These are phyloP conservation scores for Acacia acuminata DNA, from an alignment of 306 rosid genomes.

Conservation along the genomic window DNA sequence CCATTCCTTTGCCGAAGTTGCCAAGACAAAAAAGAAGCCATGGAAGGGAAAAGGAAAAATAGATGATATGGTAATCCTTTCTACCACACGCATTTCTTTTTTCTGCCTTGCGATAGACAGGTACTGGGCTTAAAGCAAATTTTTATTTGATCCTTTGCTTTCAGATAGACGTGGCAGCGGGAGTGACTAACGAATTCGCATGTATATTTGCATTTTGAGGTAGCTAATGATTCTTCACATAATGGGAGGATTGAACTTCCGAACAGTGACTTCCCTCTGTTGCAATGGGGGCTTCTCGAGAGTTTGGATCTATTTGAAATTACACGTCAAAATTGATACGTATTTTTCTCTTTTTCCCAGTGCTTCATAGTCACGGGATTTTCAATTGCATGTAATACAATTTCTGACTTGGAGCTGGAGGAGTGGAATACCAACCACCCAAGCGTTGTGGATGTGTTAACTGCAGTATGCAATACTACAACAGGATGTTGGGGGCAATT, in stretches of 20 bases:
- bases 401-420: slow-evolving; percentile 43
- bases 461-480: slow-evolving; percentile 24
- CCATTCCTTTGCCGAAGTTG: slow-evolving; percentile 94
- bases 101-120: slow-evolving; percentile 16
- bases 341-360: slow-evolving; percentile 25
- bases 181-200: slow-evolving; percentile 68
- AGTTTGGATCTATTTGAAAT: slow-evolving; percentile 46
- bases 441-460: slow-evolving; percentile 46
- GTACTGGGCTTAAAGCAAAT: slow-evolving; percentile 20
- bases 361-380: slow-evolving; percentile 28
- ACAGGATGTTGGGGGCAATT: slow-evolving; percentile 45
- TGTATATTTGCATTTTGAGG: slow-evolving; percentile 57
- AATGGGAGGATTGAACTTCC: slow-evolving; percentile 46
- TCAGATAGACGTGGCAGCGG: slow-evolving; percentile 87
- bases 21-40: slow-evolving; percentile 97
- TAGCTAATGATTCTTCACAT: slow-evolving; percentile 51
- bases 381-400: slow-evolving; percentile 29
- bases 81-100: not conserved
- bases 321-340: slow-evolving; percentile 38
- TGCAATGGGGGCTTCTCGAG: slow-evolving; percentile 46
- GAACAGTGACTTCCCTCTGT: slow-evolving; percentile 49
- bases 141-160: slow-evolving; percentile 32
- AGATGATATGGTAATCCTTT: slow-evolving; percentile 45
- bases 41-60: slow-evolving; percentile 89
- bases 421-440: slow-evolving; percentile 39